Conservation (phyloP, 371 early-diverging fungal genomes). For the Gilbertella persicaria region DNA sequence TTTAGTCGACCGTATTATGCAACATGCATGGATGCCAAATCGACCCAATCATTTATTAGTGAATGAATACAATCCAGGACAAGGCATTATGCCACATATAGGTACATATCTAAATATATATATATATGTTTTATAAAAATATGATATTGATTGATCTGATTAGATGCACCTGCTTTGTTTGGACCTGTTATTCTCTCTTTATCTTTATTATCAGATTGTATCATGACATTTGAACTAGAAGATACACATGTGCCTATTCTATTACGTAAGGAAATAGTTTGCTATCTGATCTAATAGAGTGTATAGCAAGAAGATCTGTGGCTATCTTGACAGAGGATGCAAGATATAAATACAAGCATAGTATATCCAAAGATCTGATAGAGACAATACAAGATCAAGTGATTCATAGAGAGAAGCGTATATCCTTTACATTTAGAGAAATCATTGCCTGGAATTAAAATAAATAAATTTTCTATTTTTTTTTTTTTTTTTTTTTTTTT, state of each 20-base stretch:
- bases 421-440: conserved; percentile 50
- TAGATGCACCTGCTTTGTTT: conserved; percentile 67
- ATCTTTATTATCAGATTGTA: conserved; percentile 66
- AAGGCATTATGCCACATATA: conserved; percentile 65
- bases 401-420: conserved; percentile 40
- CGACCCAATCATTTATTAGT: conserved; percentile 66
- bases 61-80: conserved; percentile 74
- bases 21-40: conserved; percentile 34
- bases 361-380: conserved; percentile 64
- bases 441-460: conserved; percentile 31
- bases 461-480: background rate
- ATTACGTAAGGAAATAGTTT: conserved; percentile 45
- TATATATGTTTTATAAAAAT: conserved; percentile 2
- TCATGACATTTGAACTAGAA: conserved; percentile 63
- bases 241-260: conserved; percentile 33
- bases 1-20: conserved; percentile 50
- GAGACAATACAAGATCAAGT: conserved; percentile 38
- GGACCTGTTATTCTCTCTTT: conserved; percentile 67
- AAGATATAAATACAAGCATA: conserved; percentile 67
- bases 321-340: conserved; percentile 64
- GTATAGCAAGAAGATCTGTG: conserved; percentile 61
- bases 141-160: background rate
- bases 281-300: background rate
- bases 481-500: background rate
- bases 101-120: conserved; percentile 29